These are phyloP conservation scores for Suaeda aralocaspica DNA, from an alignment of 148 eudicot species.

Conservation along the genomic window DNA sequence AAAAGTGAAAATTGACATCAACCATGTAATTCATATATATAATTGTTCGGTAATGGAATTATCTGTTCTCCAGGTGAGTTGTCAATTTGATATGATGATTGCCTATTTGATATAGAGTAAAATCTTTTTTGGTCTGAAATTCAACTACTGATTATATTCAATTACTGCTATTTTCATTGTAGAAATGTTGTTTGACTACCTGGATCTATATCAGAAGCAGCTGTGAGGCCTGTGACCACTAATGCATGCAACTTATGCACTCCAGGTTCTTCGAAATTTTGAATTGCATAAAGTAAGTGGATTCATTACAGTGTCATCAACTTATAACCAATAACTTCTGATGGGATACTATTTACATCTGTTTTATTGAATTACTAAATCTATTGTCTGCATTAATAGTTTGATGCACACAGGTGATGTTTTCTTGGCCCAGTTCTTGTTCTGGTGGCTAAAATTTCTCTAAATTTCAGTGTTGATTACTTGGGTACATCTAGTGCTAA, in stretches of 20 bases:
- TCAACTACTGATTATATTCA: constrained; percentile 3
- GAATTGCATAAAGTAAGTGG: neutral
- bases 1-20: neutral
- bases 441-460: constrained; percentile 84
- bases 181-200: constrained; percentile 96
- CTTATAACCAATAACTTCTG: no score
- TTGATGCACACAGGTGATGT: constrained; percentile 58
- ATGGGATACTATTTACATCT: no score
- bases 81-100: neutral
- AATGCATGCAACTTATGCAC: constrained; percentile 64
- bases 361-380: neutral
- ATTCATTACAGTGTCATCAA: no score
- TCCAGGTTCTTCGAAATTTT: constrained; percentile 49
- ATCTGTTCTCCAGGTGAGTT: neutral
- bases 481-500: constrained; percentile 48
- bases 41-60: no score
- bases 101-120: no score
- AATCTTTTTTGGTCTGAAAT: neutral
- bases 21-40: neutral
- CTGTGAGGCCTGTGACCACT: constrained; percentile 71
- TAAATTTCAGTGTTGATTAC: constrained; percentile 63
- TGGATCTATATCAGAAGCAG: constrained; percentile 74
- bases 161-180: constrained; percentile 52
- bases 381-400: constrained; percentile 1
- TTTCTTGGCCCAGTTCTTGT: constrained; percentile 78